Conservation (phyloP, 2,329 filamentous ascomycete species). For the Aspergillus neotritici region DNA sequence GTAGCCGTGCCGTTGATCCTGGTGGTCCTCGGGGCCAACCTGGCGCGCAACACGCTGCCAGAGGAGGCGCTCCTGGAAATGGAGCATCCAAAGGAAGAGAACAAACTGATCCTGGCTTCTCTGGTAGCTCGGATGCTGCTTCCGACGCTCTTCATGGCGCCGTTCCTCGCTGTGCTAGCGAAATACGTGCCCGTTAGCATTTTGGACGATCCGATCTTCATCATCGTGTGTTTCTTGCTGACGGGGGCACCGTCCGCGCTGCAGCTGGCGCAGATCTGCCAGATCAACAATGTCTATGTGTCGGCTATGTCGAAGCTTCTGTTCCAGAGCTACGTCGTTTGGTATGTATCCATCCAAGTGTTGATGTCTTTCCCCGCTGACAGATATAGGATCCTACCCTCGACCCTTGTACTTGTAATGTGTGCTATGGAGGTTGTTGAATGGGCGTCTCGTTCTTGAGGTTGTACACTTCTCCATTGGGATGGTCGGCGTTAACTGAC, state of each 20-base stretch:
- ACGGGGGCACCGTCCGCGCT: conserved; percentile 89
- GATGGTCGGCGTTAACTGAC: conserved; percentile 1
- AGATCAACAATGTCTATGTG: conserved; percentile 96
- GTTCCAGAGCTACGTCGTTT: conserved; percentile 95
- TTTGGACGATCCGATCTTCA: conserved; percentile 93
- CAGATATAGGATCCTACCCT: conserved; percentile 72
- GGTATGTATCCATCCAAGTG: conserved; percentile 50
- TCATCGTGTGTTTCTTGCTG: conserved; percentile 95
- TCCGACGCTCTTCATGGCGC: conserved; percentile 87
- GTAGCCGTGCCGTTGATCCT: conserved; percentile 94
- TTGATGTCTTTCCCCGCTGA: conserved; percentile 7
- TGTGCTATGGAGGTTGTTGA: conserved; percentile 86
- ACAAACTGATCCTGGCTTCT: conserved; percentile 76
- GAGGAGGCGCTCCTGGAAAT: conserved; percentile 59
- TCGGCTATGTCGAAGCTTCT: conserved; percentile 86
- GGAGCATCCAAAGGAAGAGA: conserved; percentile 64
- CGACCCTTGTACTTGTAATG: conserved; percentile 84
- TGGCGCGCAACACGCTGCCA: conserved; percentile 83
- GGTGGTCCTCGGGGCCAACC: conserved; percentile 89
- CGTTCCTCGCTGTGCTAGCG: conserved; percentile 75
- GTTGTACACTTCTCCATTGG: too few relatives aligned
- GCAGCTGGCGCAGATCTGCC: conserved; percentile 95
- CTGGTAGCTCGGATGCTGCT: conserved; percentile 87
- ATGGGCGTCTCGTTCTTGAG: conserved; percentile 57
- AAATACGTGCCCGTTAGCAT: conserved; percentile 93